Evolutionary conservation across 2,329 filamentous ascomycete species (phyloP).

Genomic region (Colletotrichum godetiae): DNA sequence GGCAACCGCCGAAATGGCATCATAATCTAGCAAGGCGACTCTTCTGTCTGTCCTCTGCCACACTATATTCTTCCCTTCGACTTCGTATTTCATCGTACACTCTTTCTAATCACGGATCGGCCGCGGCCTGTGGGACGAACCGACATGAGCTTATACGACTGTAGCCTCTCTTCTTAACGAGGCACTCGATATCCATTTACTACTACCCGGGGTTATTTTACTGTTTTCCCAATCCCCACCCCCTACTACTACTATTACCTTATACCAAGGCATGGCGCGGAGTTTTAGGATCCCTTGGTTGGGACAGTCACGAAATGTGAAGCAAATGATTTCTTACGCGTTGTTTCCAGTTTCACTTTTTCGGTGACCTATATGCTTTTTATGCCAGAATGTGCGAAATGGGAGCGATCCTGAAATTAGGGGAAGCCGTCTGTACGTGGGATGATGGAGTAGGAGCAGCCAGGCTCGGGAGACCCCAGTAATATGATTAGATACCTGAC

Average conservation of each 20-base stretch:
- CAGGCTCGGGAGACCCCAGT: neutral
- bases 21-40: constrained; percentile 4
- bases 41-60: neutral
- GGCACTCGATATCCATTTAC: constrained; percentile 35
- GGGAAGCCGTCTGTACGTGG: neutral
- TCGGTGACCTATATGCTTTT: neutral
- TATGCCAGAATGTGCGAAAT: neutral
- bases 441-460: neutral
- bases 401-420: neutral
- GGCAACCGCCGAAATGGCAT: constrained; percentile 23
- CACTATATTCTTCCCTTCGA: constrained; percentile 10
- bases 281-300: constrained; percentile 28
- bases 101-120: constrained; percentile 32
- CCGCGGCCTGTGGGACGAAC: constrained; percentile 11
- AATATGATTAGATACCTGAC: constrained; percentile 14
- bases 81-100: constrained; percentile 27
- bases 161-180: constrained; percentile 9
- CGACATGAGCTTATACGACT: constrained; percentile 33
- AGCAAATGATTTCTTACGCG: constrained; percentile 14
- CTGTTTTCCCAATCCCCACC: neutral
- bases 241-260: constrained; percentile 21
- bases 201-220: constrained; percentile 17
- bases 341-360: neutral
- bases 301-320: constrained; percentile 28
- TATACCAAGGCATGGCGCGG: constrained; percentile 39